Evolutionary conservation across 441 rosid species (phyloP).

Genomic region (Populus hybrid): DNA sequence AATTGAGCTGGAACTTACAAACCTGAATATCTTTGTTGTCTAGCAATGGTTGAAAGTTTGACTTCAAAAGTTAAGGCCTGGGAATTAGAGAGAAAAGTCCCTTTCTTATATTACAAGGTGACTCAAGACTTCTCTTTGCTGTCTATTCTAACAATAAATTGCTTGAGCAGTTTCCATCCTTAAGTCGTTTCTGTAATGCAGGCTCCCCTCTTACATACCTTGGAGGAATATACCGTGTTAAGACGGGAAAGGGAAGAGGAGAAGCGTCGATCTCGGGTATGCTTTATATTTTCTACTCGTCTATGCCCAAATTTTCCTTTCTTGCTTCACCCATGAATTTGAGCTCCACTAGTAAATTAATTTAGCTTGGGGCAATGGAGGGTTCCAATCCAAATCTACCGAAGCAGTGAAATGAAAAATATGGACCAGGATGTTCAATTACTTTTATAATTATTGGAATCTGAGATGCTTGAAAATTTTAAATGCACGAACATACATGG

Average conservation of each 20-base stretch:
- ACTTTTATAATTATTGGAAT: not conserved
- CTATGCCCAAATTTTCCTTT: not conserved
- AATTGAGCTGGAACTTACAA: conserved; percentile 2
- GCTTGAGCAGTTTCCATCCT: conserved; percentile 14
- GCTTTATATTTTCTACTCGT: conserved; percentile 4
- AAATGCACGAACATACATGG: not conserved
- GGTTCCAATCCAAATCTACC: not conserved
- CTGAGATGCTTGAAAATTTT: not conserved
- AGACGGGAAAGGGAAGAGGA: conserved; percentile 75
- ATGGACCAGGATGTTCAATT: not conserved
- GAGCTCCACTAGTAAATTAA: not conserved
- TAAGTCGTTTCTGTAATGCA: conserved; percentile 31
- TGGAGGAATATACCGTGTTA: conserved; percentile 54
- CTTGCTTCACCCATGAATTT: not conserved
- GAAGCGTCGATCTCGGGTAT: conserved; percentile 71
- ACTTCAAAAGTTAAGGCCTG: conserved; percentile 64
- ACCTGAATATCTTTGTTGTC: not conserved
- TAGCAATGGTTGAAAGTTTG: conserved; percentile 65
- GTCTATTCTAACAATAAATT: conserved; percentile 11
- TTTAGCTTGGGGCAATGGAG: not conserved
- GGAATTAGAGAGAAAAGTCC: conserved; percentile 70
- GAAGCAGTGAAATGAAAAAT: not conserved
- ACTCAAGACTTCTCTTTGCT: conserved; percentile 6
- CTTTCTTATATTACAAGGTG: conserved; percentile 76
- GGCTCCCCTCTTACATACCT: conserved; percentile 45